Evolutionary conservation across 2,329 filamentous ascomycete genomes (phyloP).

Genomic region (Fusarium redolens): DNA sequence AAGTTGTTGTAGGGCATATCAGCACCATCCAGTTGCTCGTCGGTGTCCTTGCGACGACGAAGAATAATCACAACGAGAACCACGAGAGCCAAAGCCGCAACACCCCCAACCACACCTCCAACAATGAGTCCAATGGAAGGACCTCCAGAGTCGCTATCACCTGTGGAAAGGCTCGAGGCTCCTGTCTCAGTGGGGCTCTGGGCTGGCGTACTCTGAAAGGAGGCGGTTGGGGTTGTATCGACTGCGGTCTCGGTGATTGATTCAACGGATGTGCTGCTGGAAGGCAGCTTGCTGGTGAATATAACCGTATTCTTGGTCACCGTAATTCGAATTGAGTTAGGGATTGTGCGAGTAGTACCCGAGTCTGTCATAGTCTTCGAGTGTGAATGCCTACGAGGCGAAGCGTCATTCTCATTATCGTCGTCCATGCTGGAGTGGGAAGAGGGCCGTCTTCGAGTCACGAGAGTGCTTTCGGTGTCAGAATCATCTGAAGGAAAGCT

Average conservation of each 20-base stretch:
- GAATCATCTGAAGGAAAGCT: background rate
- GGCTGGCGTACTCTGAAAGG: slow-evolving; percentile 14
- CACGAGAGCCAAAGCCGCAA: slow-evolving; percentile 42
- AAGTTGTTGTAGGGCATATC: slow-evolving; percentile 29
- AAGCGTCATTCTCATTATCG: background rate
- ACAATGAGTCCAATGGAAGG: slow-evolving; percentile 49
- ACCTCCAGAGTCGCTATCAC: background rate
- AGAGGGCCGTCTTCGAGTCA: background rate
- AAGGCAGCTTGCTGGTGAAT: slow-evolving; percentile 42
- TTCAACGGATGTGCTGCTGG: slow-evolving; percentile 16
- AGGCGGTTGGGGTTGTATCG: slow-evolving; percentile 7
- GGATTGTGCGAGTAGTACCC: slow-evolving; percentile 51
- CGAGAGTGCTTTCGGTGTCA: background rate
- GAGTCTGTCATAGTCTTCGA: slow-evolving; percentile 50
- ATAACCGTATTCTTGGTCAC: slow-evolving; percentile 51
- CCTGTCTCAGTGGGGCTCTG: slow-evolving; percentile 26
- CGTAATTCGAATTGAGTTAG: slow-evolving; percentile 50
- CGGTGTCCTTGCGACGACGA: slow-evolving; percentile 28
- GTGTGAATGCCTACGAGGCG: background rate
- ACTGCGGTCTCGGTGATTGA: slow-evolving; percentile 10
- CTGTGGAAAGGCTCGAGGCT: background rate
- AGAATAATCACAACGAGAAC: slow-evolving; percentile 40
- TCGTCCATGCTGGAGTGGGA: slow-evolving; percentile 1
- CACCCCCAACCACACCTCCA: slow-evolving; percentile 49
- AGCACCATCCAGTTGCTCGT: slow-evolving; percentile 3